Evolutionary conservation across 495 filamentous ascomycete species (phyloP).

Genomic region (Neurospora discreta): DNA sequence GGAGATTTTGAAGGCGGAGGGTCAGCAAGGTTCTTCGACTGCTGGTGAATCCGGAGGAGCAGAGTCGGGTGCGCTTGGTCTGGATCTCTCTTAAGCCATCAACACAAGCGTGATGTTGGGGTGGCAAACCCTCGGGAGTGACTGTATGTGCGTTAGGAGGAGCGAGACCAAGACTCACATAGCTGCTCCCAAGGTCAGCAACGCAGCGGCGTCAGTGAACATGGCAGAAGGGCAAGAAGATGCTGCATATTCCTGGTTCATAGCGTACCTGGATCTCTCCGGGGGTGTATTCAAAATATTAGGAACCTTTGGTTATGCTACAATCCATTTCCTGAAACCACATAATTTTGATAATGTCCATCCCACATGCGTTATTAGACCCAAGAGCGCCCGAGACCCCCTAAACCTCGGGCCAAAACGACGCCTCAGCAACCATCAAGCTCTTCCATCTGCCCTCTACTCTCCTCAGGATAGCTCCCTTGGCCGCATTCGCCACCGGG

Average conservation of each 20-base stretch:
- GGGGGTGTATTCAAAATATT: neutral
- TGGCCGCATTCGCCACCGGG: slow-evolving; percentile 4
- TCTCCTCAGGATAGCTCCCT: slow-evolving; percentile 15
- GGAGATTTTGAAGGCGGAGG: too few species aligned
- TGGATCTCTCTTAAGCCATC: too few species aligned
- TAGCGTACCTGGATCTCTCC: neutral
- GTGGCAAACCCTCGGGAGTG: neutral
- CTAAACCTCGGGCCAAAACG: slow-evolving; percentile 25
- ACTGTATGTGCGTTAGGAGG: neutral
- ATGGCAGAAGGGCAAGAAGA: neutral
- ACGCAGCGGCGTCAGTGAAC: neutral
- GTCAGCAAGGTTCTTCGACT: too few species aligned
- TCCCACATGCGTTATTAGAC: neutral
- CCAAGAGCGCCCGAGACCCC: neutral
- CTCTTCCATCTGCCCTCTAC: slow-evolving; percentile 22
- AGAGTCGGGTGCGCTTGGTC: too few species aligned
- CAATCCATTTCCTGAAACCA: neutral
- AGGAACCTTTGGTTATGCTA: neutral
- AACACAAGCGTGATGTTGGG: too few species aligned
- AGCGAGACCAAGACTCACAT: neutral
- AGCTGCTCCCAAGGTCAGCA: neutral
- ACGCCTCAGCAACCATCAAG: slow-evolving; percentile 22
- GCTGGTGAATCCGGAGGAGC: too few species aligned
- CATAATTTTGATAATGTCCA: neutral
- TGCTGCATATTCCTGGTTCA: neutral